Evolutionary conservation across 116 monocot genomes (phyloP).

Genomic region (Phalaenopsis hybrid): DNA sequence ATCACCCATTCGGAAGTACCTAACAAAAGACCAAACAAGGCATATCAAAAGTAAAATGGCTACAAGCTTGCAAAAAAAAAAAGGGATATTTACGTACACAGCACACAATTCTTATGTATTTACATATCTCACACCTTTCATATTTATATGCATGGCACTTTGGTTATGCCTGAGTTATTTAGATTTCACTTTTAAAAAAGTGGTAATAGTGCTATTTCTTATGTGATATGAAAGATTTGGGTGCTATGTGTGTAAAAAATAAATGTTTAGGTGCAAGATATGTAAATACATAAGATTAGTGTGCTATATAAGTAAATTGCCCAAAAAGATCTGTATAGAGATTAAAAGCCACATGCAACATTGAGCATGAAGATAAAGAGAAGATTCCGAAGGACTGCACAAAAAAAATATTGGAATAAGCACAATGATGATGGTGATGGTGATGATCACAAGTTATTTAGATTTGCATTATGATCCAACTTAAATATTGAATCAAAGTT

Average conservation of each 20-base stretch:
- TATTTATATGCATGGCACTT: too few relatives aligned
- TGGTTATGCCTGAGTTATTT: too few relatives aligned
- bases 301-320: too few relatives aligned
- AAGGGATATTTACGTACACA: too few relatives aligned
- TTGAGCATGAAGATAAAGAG: not conserved
- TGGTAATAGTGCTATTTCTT: too few relatives aligned
- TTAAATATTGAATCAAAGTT: not conserved
- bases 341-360: not conserved
- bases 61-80: not conserved
- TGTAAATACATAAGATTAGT: too few relatives aligned
- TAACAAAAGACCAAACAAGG: constrained; percentile 12
- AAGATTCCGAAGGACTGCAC: not conserved
- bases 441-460: not conserved
- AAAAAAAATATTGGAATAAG: not conserved
- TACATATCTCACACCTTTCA: too few relatives aligned
- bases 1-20: constrained; percentile 69
- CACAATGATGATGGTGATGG: not conserved
- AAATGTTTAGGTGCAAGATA: too few relatives aligned
- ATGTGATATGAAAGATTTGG: too few relatives aligned
- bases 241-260: too few relatives aligned
- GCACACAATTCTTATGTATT: too few relatives aligned
- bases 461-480: not conserved
- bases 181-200: too few relatives aligned
- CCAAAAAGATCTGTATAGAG: not conserved
- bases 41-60: not conserved